phyloP scores from a whole-genome alignment of 2,329 filamentous ascomycete species.

The Pseudogymnoascus sp. region DNA sequence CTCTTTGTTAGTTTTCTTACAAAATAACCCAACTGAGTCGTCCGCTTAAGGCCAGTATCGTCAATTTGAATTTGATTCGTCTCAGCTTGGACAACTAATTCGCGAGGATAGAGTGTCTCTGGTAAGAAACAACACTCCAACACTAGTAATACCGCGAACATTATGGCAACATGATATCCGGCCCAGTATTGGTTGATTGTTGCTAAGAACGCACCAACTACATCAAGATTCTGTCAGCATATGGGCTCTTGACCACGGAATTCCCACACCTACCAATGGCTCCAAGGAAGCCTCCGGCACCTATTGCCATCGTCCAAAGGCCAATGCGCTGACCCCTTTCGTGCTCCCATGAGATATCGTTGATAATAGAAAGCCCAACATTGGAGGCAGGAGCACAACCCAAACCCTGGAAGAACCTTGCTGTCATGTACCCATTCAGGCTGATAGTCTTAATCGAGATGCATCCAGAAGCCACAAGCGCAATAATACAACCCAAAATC shows the following conservation, averaged over 20 bases:
- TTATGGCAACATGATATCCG: constrained; percentile 48
- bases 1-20: constrained; percentile 34
- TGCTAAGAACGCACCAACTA: constrained; percentile 47
- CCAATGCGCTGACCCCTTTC: constrained; percentile 50
- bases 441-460: constrained; percentile 31
- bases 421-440: constrained; percentile 50
- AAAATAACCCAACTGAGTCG: constrained; percentile 22
- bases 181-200: constrained; percentile 45
- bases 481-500: constrained; percentile 35
- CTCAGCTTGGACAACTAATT: constrained; percentile 11
- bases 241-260: not conserved
- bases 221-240: constrained; percentile 17
- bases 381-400: constrained; percentile 49
- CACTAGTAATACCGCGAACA: constrained; percentile 43
- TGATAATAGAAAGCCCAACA: constrained; percentile 49
- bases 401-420: constrained; percentile 52
- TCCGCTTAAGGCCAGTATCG: constrained; percentile 2
- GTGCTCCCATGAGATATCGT: constrained; percentile 51
- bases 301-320: constrained; percentile 51
- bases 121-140: constrained; percentile 46
- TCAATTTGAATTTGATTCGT: not conserved
- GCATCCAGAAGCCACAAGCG: constrained; percentile 32
- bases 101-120: constrained; percentile 50
- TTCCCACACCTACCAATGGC: constrained; percentile 36
- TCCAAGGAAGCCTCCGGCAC: constrained; percentile 45